Conservation (phyloP, 129 eudicot genomes). For the Glebionis coronaria region DNA sequence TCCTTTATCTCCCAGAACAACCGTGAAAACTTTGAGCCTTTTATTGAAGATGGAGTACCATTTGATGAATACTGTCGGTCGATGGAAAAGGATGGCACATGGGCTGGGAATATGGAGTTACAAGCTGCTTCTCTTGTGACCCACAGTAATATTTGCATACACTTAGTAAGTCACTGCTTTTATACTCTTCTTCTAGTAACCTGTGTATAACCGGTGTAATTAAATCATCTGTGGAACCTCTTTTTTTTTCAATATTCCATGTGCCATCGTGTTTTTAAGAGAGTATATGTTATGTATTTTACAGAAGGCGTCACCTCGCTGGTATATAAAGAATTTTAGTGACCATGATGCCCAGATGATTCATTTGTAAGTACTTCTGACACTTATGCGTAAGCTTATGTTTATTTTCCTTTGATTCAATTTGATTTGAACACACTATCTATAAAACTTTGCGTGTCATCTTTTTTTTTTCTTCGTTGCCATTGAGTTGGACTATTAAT, state of each 20-base stretch:
- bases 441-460: too few species aligned
- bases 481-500: too few species aligned
- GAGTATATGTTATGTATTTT: slow-evolving; percentile 5
- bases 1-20: slow-evolving; percentile 50
- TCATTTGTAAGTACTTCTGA: slow-evolving; percentile 68
- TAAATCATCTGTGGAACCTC: too few species aligned
- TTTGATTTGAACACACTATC: too few species aligned
- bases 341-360: slow-evolving; percentile 60
- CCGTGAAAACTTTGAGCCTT: slow-evolving; percentile 91
- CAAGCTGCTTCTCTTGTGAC: slow-evolving; percentile 98
- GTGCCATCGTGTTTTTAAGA: not conserved
- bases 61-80: slow-evolving; percentile 84
- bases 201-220: not conserved
- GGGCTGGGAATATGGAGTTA: slow-evolving; percentile 98
- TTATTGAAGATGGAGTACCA: slow-evolving; percentile 91
- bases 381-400: not conserved
- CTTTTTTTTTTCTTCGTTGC: too few species aligned
- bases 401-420: too few species aligned
- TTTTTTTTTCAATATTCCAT: not conserved
- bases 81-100: slow-evolving; percentile 92
- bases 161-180: slow-evolving; percentile 46
- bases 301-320: slow-evolving; percentile 89
- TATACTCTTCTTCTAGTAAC: slow-evolving; percentile 16
- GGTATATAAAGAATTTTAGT: slow-evolving; percentile 82
- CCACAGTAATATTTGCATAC: slow-evolving; percentile 85